A percentile compares a stretch with the other conserved stretches of the same genome.
Conservation (phyloP, 2,329 filamentous ascomycete species). For the Trichoderma sp. region DNA sequence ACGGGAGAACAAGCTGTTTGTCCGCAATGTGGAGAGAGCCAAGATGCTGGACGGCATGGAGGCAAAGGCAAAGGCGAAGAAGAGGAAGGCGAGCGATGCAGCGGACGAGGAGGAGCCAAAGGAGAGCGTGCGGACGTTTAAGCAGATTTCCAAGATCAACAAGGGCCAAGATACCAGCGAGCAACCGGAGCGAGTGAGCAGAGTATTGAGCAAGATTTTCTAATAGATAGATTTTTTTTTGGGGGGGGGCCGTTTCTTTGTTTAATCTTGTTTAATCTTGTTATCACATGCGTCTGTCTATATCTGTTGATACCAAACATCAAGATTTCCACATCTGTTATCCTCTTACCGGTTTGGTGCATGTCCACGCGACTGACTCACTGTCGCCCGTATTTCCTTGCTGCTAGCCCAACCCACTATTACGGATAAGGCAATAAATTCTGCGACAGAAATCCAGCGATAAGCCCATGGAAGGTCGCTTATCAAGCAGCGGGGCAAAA, state of each 20-base stretch:
- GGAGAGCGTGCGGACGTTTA: constrained; percentile 51
- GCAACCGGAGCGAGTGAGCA: constrained; percentile 55
- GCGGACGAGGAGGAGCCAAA: constrained; percentile 24
- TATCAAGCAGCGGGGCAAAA: constrained; percentile 40
- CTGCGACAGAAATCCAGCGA: constrained; percentile 4
- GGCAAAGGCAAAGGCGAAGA: constrained; percentile 44
- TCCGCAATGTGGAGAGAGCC: constrained; percentile 72
- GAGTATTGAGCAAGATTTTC: constrained; percentile 64
- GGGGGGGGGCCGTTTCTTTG: too few species aligned
- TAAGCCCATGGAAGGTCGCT: constrained; percentile 26
- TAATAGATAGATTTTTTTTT: constrained; percentile 29
- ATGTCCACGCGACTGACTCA: background rate
- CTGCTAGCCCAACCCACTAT: background rate
- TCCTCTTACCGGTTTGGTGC: background rate
- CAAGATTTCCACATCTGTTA: background rate
- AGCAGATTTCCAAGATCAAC: constrained; percentile 59
- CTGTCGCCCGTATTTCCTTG: background rate
- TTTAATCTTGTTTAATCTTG: background rate
- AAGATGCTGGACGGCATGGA: constrained; percentile 78
- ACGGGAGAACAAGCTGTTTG: constrained; percentile 77
- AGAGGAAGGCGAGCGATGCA: constrained; percentile 34
- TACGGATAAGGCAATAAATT: constrained; percentile 7
- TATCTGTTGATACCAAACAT: background rate
- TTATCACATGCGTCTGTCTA: background rate
- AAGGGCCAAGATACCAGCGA: constrained; percentile 44